Conservation (phyloP, 176 grass and related monocot genomes). For the Stipa capillata region DNA sequence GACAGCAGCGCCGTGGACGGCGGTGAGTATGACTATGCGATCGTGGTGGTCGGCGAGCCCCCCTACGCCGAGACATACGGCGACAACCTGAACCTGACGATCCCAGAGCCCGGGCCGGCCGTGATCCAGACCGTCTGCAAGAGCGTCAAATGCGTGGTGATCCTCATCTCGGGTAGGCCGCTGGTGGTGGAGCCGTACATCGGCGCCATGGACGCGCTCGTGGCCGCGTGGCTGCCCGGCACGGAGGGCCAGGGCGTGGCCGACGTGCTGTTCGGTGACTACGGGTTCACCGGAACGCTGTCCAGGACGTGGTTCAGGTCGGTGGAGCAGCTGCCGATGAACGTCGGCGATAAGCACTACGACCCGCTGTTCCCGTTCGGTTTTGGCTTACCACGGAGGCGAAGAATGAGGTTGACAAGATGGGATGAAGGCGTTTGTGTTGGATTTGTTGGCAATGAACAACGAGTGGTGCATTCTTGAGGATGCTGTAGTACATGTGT, state of each 20-base stretch:
- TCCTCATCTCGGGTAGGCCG: constrained; percentile 71
- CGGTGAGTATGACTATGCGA: constrained; percentile 53
- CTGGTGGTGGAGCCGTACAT: constrained; percentile 80
- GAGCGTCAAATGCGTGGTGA: constrained; percentile 54
- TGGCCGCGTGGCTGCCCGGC: constrained; percentile 76
- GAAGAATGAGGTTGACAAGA: not conserved
- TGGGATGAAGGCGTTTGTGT: not conserved
- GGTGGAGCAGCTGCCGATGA: constrained; percentile 80
- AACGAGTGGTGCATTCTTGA: not conserved
- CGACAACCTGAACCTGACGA: constrained; percentile 72
- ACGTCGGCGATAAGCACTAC: constrained; percentile 63
- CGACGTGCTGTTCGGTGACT: constrained; percentile 77
- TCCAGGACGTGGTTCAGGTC: constrained; percentile 82
- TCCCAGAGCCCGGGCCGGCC: constrained; percentile 56
- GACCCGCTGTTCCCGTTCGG: constrained; percentile 74
- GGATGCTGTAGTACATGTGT: too few relatives aligned
- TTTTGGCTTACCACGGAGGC: constrained; percentile 50
- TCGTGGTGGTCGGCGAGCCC: constrained; percentile 62
- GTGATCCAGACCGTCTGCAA: constrained; percentile 69
- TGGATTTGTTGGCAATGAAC: not conserved
- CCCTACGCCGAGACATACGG: constrained; percentile 58
- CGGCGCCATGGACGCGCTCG: constrained; percentile 49
- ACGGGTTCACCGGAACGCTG: constrained; percentile 72
- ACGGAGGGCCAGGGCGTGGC: constrained; percentile 75
- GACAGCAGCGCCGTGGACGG: constrained; percentile 7